Evolutionary conservation across 1,284 basidiomycete species (phyloP).

Genomic region (Ceratobasidium papillatum): DNA sequence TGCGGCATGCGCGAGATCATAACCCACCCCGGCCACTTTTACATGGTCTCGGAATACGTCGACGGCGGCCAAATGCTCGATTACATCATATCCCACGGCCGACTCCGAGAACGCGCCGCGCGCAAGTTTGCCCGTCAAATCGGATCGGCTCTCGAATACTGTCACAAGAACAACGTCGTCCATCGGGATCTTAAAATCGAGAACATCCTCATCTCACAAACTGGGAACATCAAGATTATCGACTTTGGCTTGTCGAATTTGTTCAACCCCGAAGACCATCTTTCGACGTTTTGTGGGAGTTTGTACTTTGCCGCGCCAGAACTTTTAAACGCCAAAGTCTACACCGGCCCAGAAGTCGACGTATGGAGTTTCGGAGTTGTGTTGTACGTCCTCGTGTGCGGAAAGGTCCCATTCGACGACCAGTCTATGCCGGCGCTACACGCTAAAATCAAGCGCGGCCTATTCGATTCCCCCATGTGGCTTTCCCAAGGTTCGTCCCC

Average conservation of each 20-base stretch:
- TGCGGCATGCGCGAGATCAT: slow-evolving; percentile 99
- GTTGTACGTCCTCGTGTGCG: slow-evolving; percentile 96
- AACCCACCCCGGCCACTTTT: slow-evolving; percentile 94
- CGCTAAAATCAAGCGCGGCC: slow-evolving; percentile 97
- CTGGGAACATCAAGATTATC: slow-evolving; percentile 99
- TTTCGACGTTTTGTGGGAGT: slow-evolving; percentile 96
- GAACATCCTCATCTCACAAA: slow-evolving; percentile 98
- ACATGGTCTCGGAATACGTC: slow-evolving; percentile 99
- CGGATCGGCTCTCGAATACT: slow-evolving; percentile 94
- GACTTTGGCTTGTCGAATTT: slow-evolving; percentile 98
- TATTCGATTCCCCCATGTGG: slow-evolving; percentile 98
- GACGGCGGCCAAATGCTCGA: slow-evolving; percentile 99
- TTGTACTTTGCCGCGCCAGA: slow-evolving; percentile 99
- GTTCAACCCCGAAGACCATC: slow-evolving; percentile 84
- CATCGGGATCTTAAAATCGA: slow-evolving; percentile 99
- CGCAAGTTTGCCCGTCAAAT: slow-evolving; percentile 98
- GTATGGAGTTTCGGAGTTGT: slow-evolving; percentile 99
- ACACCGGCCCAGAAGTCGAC: slow-evolving; percentile 97
- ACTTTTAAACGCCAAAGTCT: slow-evolving; percentile 93
- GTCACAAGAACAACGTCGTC: slow-evolving; percentile 96
- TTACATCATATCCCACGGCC: slow-evolving; percentile 99
- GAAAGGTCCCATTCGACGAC: slow-evolving; percentile 99
- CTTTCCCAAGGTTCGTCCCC: slow-evolving; percentile 86
- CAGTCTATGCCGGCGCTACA: slow-evolving; percentile 99
- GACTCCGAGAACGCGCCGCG: slow-evolving; percentile 92